Evolutionary conservation across 1,139 yeast genomes (phyloP).

Genomic region (Suhomyces guaymorum): DNA sequence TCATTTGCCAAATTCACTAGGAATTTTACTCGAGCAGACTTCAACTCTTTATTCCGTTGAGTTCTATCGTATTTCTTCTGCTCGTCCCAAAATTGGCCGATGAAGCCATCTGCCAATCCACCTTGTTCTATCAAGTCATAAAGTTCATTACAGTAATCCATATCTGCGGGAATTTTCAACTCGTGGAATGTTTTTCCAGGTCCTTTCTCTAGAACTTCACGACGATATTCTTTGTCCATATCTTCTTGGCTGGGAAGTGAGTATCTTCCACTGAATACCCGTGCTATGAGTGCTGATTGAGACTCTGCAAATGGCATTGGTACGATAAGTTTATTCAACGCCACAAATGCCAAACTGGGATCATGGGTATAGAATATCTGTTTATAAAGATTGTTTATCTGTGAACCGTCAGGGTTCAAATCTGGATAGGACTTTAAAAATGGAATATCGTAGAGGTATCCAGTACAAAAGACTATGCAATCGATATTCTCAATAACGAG

Average conservation of each 20-base stretch:
- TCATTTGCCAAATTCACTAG: background rate
- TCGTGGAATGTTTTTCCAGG: conserved; percentile 29
- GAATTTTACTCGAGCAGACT: conserved; percentile 19
- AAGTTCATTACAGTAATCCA: conserved; percentile 30
- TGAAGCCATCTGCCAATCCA: conserved; percentile 23
- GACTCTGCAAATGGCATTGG: conserved; percentile 53
- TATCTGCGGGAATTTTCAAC: conserved; percentile 32
- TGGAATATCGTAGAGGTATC: conserved; percentile 47
- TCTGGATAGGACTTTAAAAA: conserved; percentile 36
- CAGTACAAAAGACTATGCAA: conserved; percentile 48
- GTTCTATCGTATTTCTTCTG: conserved; percentile 11
- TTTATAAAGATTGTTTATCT: conserved; percentile 37
- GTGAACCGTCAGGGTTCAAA: conserved; percentile 32
- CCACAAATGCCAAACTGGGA: conserved; percentile 43
- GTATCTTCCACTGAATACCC: conserved; percentile 43
- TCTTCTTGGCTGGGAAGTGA: conserved; percentile 34
- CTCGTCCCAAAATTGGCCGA: conserved; percentile 30
- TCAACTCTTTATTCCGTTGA: conserved; percentile 19
- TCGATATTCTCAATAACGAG: conserved; percentile 33
- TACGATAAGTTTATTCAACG: conserved; percentile 40
- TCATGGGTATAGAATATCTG: conserved; percentile 49
- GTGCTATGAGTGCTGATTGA: conserved; percentile 46
- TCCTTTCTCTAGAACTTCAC: conserved; percentile 26
- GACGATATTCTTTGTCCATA: conserved; percentile 27
- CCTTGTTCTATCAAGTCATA: conserved; percentile 22